These are phyloP conservation scores for Phialemonium atrogriseum DNA, from an alignment of 2,329 filamentous ascomycete genomes.

Conservation along the genomic window DNA sequence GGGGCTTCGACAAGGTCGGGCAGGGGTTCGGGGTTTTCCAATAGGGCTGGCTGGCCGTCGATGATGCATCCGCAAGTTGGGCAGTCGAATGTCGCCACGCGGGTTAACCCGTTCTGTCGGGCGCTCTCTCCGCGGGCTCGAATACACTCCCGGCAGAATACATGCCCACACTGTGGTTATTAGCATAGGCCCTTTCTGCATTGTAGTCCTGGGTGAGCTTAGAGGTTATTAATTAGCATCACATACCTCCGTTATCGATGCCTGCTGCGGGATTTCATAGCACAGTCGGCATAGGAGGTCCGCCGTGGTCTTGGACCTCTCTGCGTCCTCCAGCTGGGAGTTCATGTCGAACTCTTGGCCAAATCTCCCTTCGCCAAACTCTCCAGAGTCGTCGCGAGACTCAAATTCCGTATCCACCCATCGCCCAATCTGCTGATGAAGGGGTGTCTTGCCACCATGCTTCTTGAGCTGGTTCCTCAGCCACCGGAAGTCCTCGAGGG, in stretches of 20 bases:
- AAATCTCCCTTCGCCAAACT: conserved; percentile 4
- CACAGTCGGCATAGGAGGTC: conserved; percentile 4
- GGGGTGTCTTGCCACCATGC: not conserved
- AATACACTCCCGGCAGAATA: conserved; percentile 21
- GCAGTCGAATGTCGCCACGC: not conserved
- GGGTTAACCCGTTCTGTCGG: not conserved
- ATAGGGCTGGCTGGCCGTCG: too few relatives aligned
- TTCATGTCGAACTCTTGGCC: conserved; percentile 4
- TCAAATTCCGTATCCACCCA: conserved; percentile 7
- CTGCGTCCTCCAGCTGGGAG: conserved; percentile 1
- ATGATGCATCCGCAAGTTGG: not conserved
- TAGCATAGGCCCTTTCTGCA: too few relatives aligned
- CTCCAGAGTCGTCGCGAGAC: not conserved
- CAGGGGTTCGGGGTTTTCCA: too few relatives aligned
- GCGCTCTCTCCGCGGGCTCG: not conserved
- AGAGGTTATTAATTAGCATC: too few relatives aligned
- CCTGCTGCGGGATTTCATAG: too few relatives aligned
- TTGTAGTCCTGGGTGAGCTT: too few relatives aligned
- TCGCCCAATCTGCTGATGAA: conserved; percentile 7
- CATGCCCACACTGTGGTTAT: conserved; percentile 24
- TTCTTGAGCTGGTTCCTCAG: conserved; percentile 4
- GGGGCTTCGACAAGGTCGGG: too few relatives aligned
- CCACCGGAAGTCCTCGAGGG: conserved; percentile 5
- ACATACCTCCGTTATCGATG: too few relatives aligned
- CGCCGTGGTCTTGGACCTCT: conserved; percentile 2